Percentiles rank a stretch among this genome's conserved stretches.
Conservation (phyloP, 129 eudicot species). For the Escallonia rubra region DNA sequence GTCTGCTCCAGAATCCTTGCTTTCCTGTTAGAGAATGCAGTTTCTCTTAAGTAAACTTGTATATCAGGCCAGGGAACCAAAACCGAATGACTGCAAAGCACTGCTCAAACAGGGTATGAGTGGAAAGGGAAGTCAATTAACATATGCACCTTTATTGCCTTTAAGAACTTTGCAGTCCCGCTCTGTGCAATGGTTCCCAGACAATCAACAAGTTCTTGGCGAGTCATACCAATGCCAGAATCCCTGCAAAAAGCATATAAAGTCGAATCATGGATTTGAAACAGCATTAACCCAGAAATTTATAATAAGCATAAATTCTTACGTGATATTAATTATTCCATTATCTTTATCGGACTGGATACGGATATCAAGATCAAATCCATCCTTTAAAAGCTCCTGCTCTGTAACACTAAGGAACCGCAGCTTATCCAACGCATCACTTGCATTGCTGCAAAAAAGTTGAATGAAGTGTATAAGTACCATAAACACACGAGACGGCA, state of each 20-base stretch:
- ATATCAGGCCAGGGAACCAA: not conserved
- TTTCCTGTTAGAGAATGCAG: constrained; percentile 50
- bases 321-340: constrained; percentile 82
- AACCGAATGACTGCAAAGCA: not conserved
- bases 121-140: not conserved
- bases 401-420: constrained; percentile 89
- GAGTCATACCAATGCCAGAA: constrained; percentile 97
- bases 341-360: constrained; percentile 86
- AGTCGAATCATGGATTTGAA: not conserved
- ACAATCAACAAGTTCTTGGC: constrained; percentile 85
- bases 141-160: constrained; percentile 67
- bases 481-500: no score
- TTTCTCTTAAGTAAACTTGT: not conserved
- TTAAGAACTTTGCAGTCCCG: constrained; percentile 94
- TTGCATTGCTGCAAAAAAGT: constrained; percentile 68
- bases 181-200: constrained; percentile 97
- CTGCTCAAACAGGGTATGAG: not conserved
- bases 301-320: constrained; percentile 17
- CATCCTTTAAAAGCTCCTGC: constrained; percentile 72
- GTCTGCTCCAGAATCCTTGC: constrained; percentile 92
- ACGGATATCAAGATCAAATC: constrained; percentile 79
- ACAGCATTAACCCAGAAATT: not conserved
- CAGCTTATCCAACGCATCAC: constrained; percentile 98
- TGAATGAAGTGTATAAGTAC: no score
- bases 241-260: constrained; percentile 46